A percentile compares a stretch with the other conserved stretches of the same genome.
Conservation (phyloP, 768 basidiomycete species). For the Mycena venus region DNA sequence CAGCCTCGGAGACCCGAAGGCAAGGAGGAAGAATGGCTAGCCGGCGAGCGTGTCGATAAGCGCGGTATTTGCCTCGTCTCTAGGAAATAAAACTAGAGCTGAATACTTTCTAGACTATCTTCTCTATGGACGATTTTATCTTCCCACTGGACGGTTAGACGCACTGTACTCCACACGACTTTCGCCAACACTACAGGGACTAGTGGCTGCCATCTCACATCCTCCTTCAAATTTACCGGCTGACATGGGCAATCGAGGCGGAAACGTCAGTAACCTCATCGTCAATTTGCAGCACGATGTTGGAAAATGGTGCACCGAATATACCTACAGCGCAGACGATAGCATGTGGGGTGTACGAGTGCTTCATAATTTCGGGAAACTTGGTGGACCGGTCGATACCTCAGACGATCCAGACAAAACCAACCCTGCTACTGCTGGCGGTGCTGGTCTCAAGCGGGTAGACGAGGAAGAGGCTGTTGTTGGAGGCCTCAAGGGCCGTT, state of each 20-base stretch:
- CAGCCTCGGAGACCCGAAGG: conserved; percentile 84
- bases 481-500: conserved; percentile 89
- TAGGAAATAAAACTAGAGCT: conserved; percentile 26
- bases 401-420: conserved; percentile 51
- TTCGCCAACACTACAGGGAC: conserved; percentile 81
- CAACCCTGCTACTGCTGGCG: conserved; percentile 5
- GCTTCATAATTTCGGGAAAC: conserved; percentile 92
- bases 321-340: conserved; percentile 94
- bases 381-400: conserved; percentile 54
- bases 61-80: conserved; percentile 66
- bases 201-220: conserved; percentile 90
- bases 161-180: conserved; percentile 90
- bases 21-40: conserved; percentile 85
- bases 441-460: conserved; percentile 76
- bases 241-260: conserved; percentile 58
- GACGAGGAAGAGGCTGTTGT: conserved; percentile 96
- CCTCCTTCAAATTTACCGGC: conserved; percentile 66
- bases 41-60: conserved; percentile 81
- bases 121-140: conserved; percentile 91
- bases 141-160: conserved; percentile 90
- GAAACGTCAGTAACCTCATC: conserved; percentile 78
- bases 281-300: conserved; percentile 92
- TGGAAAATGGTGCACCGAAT: conserved; percentile 94
- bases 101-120: conserved; percentile 79
- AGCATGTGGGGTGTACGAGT: conserved; percentile 92